Evolutionary conservation across 2,329 filamentous ascomycete genomes (phyloP).

Genomic region (Neofusicoccum sp.): DNA sequence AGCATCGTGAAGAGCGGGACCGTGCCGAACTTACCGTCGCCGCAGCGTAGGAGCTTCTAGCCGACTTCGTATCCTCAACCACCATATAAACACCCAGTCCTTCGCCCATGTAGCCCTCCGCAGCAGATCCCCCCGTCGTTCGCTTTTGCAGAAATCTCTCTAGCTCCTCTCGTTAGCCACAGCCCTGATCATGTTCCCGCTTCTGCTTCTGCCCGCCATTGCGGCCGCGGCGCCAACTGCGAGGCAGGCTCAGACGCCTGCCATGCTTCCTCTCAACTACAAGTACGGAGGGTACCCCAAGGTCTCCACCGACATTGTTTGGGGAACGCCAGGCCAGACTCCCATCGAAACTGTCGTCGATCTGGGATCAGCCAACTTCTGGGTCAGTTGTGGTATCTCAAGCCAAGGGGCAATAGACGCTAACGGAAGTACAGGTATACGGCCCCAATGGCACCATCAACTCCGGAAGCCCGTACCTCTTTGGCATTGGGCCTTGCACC

Average conservation of each 20-base stretch:
- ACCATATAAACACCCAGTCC: neutral
- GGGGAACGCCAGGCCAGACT: conserved; percentile 16
- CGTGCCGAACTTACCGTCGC: neutral
- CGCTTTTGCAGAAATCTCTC: neutral
- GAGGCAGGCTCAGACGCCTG: neutral
- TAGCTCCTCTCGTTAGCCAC: neutral
- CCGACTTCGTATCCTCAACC: neutral
- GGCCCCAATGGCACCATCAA: conserved; percentile 21
- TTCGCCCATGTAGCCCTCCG: neutral
- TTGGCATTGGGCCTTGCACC: conserved; percentile 18
- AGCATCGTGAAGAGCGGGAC: neutral
- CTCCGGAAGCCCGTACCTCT: conserved; percentile 18
- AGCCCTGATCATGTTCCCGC: neutral
- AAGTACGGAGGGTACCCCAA: conserved; percentile 20
- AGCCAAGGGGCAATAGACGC: neutral
- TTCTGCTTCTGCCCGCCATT: conserved; percentile 4
- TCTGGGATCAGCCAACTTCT: conserved; percentile 19
- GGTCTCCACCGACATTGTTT: conserved; percentile 18
- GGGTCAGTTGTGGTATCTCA: neutral
- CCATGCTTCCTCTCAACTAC: conserved; percentile 6
- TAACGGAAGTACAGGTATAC: neutral
- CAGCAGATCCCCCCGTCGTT: neutral
- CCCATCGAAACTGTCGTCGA: conserved; percentile 18
- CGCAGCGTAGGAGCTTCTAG: neutral
- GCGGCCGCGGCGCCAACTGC: conserved; percentile 10